These are phyloP conservation scores for Boletus barrowsii DNA, from an alignment of 768 basidiomycete genomes.

Conservation along the genomic window DNA sequence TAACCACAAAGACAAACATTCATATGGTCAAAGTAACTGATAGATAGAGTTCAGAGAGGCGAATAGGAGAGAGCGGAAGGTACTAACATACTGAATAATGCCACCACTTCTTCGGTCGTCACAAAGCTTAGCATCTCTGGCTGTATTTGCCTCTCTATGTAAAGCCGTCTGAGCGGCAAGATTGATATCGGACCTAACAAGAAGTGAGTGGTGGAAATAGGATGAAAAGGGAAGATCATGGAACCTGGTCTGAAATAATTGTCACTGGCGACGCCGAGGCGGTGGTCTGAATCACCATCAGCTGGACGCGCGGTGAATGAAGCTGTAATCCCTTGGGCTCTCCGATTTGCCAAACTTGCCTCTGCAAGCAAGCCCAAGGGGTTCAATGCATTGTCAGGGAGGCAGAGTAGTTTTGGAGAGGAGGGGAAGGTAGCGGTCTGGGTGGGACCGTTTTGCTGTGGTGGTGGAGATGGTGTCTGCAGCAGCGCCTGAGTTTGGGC, in stretches of 20 bases:
- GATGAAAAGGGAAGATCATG: slow-evolving; percentile 15
- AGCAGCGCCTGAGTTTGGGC: slow-evolving; percentile 55
- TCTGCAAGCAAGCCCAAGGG: slow-evolving; percentile 92
- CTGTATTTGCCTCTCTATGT: slow-evolving; percentile 86
- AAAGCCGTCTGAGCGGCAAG: slow-evolving; percentile 74
- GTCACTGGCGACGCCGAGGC: slow-evolving; percentile 78
- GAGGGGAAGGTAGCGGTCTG: slow-evolving; percentile 32
- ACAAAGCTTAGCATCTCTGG: slow-evolving; percentile 94
- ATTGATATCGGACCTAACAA: slow-evolving; percentile 80
- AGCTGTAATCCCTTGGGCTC: slow-evolving; percentile 48
- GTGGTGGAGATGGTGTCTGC: slow-evolving; percentile 48
- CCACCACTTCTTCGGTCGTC: slow-evolving; percentile 83
- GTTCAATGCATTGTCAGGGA: slow-evolving; percentile 91
- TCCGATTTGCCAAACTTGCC: slow-evolving; percentile 74
- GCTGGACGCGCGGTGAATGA: slow-evolving; percentile 39
- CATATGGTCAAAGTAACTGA: slow-evolving; percentile 73
- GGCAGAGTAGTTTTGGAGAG: slow-evolving; percentile 84
- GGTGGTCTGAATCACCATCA: slow-evolving; percentile 40
- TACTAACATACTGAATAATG: slow-evolving; percentile 84
- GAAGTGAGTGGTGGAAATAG: slow-evolving; percentile 3
- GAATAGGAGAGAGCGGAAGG: background rate
- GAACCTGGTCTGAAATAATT: slow-evolving; percentile 91
- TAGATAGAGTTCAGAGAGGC: slow-evolving; percentile 4
- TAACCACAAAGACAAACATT: slow-evolving; percentile 46
- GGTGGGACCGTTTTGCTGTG: slow-evolving; percentile 35